These are phyloP conservation scores for Cercophora newfieldiana DNA, from an alignment of 495 filamentous ascomycete species.

Conservation along the genomic window DNA sequence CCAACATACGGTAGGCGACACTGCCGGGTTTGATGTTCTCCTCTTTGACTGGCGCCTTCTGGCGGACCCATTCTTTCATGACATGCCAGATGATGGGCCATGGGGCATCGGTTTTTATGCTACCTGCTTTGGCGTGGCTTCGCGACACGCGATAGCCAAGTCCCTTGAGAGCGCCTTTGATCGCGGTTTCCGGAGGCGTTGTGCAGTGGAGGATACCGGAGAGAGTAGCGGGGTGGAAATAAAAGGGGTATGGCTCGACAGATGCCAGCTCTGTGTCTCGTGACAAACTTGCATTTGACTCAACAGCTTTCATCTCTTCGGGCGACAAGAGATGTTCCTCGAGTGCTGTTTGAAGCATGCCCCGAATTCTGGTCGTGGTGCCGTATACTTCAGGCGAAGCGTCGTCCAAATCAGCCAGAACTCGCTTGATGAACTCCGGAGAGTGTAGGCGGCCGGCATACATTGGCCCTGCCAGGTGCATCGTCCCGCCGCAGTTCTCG, in stretches of 20 bases:
- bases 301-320: slow-evolving; percentile 28
- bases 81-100: slow-evolving; percentile 90
- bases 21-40: slow-evolving; percentile 63
- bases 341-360: slow-evolving; percentile 85
- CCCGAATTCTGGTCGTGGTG: slow-evolving; percentile 77
- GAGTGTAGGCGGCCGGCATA: slow-evolving; percentile 90
- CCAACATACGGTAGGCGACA: slow-evolving; percentile 65
- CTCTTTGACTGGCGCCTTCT: slow-evolving; percentile 71
- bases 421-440: slow-evolving; percentile 69
- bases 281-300: slow-evolving; percentile 33
- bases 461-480: slow-evolving; percentile 89
- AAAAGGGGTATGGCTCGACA: slow-evolving; percentile 77
- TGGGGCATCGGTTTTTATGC: slow-evolving; percentile 85
- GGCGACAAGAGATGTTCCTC: slow-evolving; percentile 60
- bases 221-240: slow-evolving; percentile 71
- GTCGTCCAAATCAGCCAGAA: slow-evolving; percentile 66
- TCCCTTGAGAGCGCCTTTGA: slow-evolving; percentile 77
- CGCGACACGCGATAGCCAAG: slow-evolving; percentile 79
- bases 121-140: slow-evolving; percentile 85
- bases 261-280: slow-evolving; percentile 54
- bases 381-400: slow-evolving; percentile 66
- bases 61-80: slow-evolving; percentile 86
- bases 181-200: slow-evolving; percentile 67
- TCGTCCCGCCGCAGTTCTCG: slow-evolving; percentile 81
- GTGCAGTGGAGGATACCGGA: slow-evolving; percentile 72